Base-by-base conservation (phyloP, 768 basidiomycete genomes). In the Rubroboletus pulcherrimus region DNA sequence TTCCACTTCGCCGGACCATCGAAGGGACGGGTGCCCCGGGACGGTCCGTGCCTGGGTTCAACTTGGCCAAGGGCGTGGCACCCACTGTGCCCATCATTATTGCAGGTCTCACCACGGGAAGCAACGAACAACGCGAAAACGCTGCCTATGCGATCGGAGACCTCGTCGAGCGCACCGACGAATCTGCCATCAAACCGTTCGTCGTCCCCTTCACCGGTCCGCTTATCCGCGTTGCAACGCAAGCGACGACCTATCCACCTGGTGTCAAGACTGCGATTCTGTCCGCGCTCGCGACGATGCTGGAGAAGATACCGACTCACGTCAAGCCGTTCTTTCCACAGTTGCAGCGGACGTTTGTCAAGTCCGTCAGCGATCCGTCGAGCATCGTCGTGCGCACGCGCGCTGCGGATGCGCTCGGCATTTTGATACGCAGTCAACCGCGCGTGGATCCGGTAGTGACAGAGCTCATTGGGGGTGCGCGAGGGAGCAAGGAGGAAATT, bases 301-400 rank as follows among this genome's bases (percentile, higher is more conserved):
- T 98, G 41, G 84, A 86, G 59, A 81, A 83, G 43, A 94, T 97
- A 24, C 94, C 95, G 0, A 76, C 79, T 4, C 91, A 96, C 62
- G 93, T 98, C 63, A 92, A 91, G 70, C 96, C 96, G 3, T 98
- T 98, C 86, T 98, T 98, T 81, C 97, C 96, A 2, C 97, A 98
- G 65, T 74, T 98, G 34, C 96, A 98, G 65, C 84, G 95, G 34
- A 98, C 94, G 0, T 98, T 98, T 65, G 89, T 97, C 68, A 98
- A 98, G 75, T 90, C 93, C 42, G 81, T 89, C 3, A 83, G 87
- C 54, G 95, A 98, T 68, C 71, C 87, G 8, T 78, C 87, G 2
- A 92, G 90, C 58, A 74, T 81, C 1, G 82, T 83, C 15, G 92
- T 98, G 26, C 84, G 96, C 49, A 85, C 78, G 56, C 84, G 84